Evolutionary conservation across 2,329 filamentous ascomycete genomes (phyloP), one percentile per base, ranked within the genome.

Genomic region (Cadophora sp.): DNA sequence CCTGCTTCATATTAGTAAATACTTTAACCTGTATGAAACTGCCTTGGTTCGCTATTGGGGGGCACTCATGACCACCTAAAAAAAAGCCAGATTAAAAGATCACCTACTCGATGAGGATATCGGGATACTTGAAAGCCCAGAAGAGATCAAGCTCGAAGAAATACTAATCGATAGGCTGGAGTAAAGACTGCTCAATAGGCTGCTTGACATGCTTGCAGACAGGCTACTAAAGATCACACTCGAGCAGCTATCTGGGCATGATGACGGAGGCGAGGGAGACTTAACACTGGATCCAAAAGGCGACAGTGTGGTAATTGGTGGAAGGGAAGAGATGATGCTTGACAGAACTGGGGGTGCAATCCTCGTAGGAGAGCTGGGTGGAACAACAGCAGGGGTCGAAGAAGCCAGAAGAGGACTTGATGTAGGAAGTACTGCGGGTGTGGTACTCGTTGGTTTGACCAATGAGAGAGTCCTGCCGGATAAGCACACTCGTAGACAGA

Each of bases 401-500:
- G 24, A 51, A 7, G 20, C 5, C 22, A 27, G 48, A 50, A n/a
- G 20, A 27, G 11, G 8, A 27, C 13, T 51, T 16, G 48, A 27
- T 14, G 48, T 51, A 27, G 48, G 16, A 51, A 14, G 13, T 5
- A 14, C 22, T 16, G 13, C 24, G 16, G 24, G 48, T 27, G 48
- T 1, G 11, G 48, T 30, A 18, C 22, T 45, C 14, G 13, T 53
- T 3, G 45, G 11, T 22, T 24, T 50, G 47, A 1, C 16, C 13
- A 16, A 11, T 33, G 55, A 58, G 27, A 39, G 22, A 3, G 36
- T 43, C 59, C 41, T 3, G 62, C 30, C 9, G 68, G 62, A 60
- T 71, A 70, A 5, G 70, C 70, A 33, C 70, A 72, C 14, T 50
- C 64, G 51, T 68, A 72, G 7, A 72, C 51, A 4, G 70, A 70